Conservation (phyloP, 1,284 basidiomycete genomes). For the Trichosporon ovoides region DNA sequence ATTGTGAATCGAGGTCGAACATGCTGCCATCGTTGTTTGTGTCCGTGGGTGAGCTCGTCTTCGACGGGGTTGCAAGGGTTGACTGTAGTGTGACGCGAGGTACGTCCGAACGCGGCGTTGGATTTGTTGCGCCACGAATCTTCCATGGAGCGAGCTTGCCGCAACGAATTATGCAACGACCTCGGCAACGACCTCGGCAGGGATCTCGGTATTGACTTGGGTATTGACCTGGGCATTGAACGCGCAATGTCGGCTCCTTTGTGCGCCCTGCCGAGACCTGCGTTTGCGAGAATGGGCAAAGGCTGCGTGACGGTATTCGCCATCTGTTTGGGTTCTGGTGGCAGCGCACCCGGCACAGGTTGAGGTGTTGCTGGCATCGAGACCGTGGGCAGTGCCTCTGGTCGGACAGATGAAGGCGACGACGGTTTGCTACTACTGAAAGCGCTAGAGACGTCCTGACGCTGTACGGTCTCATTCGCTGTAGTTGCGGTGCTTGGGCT, state of each 20-base stretch:
- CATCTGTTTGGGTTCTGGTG: constrained; percentile 18
- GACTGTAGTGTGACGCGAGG: constrained; percentile 38
- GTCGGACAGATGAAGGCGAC: constrained; percentile 3
- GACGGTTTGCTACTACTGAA: constrained; percentile 8
- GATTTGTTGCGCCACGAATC: constrained; percentile 39
- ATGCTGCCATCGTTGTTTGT: constrained; percentile 83
- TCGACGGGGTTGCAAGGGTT: constrained; percentile 46
- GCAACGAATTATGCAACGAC: constrained; percentile 18
- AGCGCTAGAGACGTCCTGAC: constrained; percentile 31
- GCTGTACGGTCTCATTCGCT: constrained; percentile 29
- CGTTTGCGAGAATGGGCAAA: constrained; percentile 31
- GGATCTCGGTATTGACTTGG: constrained; percentile 15
- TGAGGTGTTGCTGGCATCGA: constrained; percentile 19
- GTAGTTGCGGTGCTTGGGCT: constrained; percentile 40
- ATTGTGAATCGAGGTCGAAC: constrained; percentile 69
- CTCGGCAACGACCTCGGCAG: constrained; percentile 14
- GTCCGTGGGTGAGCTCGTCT: constrained; percentile 40
- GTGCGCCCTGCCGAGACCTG: constrained; percentile 9
- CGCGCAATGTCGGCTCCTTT: constrained; percentile 26
- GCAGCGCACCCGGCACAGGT: constrained; percentile 23
- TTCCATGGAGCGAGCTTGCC: constrained; percentile 25
- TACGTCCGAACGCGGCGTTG: constrained; percentile 32
- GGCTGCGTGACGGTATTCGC: constrained; percentile 31
- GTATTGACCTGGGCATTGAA: constrained; percentile 17
- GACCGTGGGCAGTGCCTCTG: constrained; percentile 10